phyloP scores from a whole-genome alignment of 1,139 yeast species.

The Geotrichum klebahnii region DNA sequence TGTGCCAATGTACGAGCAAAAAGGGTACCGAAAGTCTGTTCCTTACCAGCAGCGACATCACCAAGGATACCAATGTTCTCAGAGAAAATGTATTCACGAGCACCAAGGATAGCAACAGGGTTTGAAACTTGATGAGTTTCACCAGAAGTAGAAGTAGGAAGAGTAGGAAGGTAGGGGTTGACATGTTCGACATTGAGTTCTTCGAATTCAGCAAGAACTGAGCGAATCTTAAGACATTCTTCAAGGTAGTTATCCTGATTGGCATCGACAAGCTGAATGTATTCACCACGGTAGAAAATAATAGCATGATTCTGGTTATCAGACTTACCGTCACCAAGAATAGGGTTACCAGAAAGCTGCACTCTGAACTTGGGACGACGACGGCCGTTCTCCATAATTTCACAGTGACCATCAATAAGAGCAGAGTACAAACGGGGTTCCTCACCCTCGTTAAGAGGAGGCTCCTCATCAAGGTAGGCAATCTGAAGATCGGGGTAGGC shows the following conservation, averaged over 20 bases:
- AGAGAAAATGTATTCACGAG: conserved; percentile 97
- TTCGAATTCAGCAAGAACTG: conserved; percentile 96
- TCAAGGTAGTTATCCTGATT: conserved; percentile 97
- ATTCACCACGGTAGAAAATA: conserved; percentile 98
- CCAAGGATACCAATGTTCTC: conserved; percentile 98
- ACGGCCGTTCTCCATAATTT: conserved; percentile 93
- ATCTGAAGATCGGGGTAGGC: conserved; percentile 98
- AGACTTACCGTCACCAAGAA: conserved; percentile 98
- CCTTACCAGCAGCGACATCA: conserved; percentile 99
- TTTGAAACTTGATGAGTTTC: conserved; percentile 45
- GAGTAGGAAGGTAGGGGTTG: conserved; percentile 45
- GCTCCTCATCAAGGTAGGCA: conserved; percentile 95
- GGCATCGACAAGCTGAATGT: conserved; percentile 95
- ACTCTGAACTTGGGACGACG: conserved; percentile 98
- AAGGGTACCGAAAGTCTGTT: conserved; percentile 97
- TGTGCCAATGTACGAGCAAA: conserved; percentile 97
- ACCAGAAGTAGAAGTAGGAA: conserved; percentile 23
- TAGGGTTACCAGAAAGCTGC: conserved; percentile 97
- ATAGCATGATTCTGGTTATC: conserved; percentile 97
- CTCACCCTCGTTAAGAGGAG: conserved; percentile 86
- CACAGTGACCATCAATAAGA: conserved; percentile 97
- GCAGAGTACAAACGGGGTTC: conserved; percentile 97
- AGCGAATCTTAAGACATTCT: conserved; percentile 96
- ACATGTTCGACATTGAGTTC: conserved; percentile 65
- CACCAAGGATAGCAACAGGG: conserved; percentile 98